Evolutionary conservation across 139 green algal species (phyloP), one percentile per base, ranked within the genome.

Genomic region (Chlorella sp.): DNA sequence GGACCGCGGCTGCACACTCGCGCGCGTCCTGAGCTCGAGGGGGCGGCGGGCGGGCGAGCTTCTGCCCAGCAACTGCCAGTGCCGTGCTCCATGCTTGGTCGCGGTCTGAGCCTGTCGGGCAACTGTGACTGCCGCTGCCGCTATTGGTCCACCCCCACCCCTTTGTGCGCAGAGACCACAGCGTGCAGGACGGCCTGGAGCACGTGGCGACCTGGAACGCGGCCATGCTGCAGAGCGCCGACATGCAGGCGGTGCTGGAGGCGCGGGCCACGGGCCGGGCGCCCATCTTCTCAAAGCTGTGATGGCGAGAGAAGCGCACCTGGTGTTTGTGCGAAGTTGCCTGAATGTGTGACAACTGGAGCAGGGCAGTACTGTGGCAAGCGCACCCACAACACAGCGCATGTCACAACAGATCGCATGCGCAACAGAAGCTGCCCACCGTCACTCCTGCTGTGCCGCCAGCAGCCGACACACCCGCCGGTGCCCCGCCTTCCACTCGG

Each of bases 161-260:
- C 17, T 35, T 5, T 27, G 23, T 8, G 66, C 23, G 60, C 69
- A 86, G 83, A 66, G 80, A 91, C 51, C 77, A 81, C 67, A 82
- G 42, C 15, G 88, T 95, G 43, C 27, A 43, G 0, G 77, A 91
- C 12, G 81, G 86, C 2, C 77, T 95, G 61, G 80, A 91, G 8
- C 83, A 87, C 59, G 90, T 94, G n/a, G 87, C 90, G 14, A 79
- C 71, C 17, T 92, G 77, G 73, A 95, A 95, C 63, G 46, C 77
- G 0, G 87, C 81, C 12, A 78, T 80, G 67, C 68, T 94, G 48
- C 74, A 40, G 31, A 87, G 81, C 9, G 40, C 67, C 0, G 90
- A 95, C 45, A 15, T 94, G 11, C 27, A 56, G 9, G 84, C 87
- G 62, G 67, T 81, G 21, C 78, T 89, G 31, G 8, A 11, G 27